Evolutionary conservation across 140 eudicot genomes (phyloP), one percentile per base, ranked within the genome.

Genomic region (Eryngium alpinum): DNA sequence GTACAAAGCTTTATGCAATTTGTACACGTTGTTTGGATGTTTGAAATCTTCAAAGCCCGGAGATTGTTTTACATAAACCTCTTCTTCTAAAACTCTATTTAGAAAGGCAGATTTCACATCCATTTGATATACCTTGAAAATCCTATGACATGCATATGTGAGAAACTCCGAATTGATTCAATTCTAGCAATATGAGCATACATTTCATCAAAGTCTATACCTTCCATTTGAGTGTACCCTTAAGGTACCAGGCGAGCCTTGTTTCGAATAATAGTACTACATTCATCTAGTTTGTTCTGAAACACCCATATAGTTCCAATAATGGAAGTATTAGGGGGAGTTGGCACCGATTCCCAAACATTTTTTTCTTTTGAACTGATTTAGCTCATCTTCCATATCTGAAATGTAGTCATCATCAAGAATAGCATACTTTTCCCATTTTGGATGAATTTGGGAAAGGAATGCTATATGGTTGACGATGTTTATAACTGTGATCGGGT

Each of bases 181-280:
- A 56, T 56, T 56, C 62, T 0, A 14, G 62, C 62, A 14, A 56
- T 6, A 10, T 4, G 62, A 14, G 62, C 62, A 56, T 56, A 15
- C 16, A 24, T 56, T 56, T 56, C 62, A 56, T 56, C 44, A 70
- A n/a, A n/a, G n/a, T n/a, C n/a, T n/a, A n/a, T n/a, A n/a, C n/a
- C n/a, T n/a, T n/a, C n/a, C n/a, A n/a, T 32, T 70, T 28, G 24
- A 70, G 75, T 70, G 14, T 70, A 70, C 7, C 75, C 75, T 70
- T 70, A 21, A 17, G 75, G 44, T 1, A 70, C 49, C 0, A 31
- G 15, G n/a, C n/a, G n/a, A n/a, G n/a, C n/a, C 32, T 31, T 31
- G 32, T 5, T 31, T 31, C n/a, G n/a, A n/a, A n/a, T n/a, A n/a
- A n/a, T n/a, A n/a, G n/a, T n/a, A n/a, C n/a, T n/a, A n/a, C n/a